Conservation (phyloP, 2,329 filamentous ascomycete species). For the Colletotrichum tofieldiae region DNA sequence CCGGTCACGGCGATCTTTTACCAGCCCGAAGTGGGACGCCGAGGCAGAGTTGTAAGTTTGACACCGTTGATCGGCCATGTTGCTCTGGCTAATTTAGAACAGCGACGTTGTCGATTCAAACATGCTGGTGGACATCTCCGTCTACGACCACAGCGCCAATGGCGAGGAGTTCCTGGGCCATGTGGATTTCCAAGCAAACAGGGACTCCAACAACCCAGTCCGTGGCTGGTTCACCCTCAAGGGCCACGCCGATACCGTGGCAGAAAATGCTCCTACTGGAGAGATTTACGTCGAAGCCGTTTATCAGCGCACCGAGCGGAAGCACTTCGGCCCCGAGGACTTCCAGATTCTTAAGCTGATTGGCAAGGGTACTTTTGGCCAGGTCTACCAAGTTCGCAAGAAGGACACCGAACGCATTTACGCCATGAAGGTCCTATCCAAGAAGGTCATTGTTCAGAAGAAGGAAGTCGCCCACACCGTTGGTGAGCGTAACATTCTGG, state of each 20-base stretch:
- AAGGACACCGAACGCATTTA: conserved; percentile 97
- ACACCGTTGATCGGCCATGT: conserved; percentile 44
- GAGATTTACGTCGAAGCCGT: conserved; percentile 90
- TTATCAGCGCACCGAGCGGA: conserved; percentile 91
- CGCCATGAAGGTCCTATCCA: conserved; percentile 98
- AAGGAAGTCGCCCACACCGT: conserved; percentile 99
- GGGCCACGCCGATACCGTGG: conserved; percentile 79
- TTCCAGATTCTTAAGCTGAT: conserved; percentile 97
- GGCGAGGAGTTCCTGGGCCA: conserved; percentile 95
- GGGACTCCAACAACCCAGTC: conserved; percentile 78
- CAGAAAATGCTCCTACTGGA: conserved; percentile 83
- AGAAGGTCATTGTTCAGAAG: conserved; percentile 99
- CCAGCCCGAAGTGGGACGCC: conserved; percentile 95
- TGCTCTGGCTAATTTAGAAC: conserved; percentile 27
- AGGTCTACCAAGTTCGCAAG: conserved; percentile 98
- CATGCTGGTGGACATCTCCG: conserved; percentile 91
- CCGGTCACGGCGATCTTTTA: conserved; percentile 74
- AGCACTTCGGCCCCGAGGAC: conserved; percentile 93
- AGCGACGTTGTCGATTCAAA: conserved; percentile 96
- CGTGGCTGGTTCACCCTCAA: conserved; percentile 90
- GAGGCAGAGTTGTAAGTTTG: conserved; percentile 91
- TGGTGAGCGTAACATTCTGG: conserved; percentile 96
- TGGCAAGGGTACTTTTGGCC: conserved; percentile 97
- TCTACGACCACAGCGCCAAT: conserved; percentile 86
- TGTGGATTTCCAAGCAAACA: conserved; percentile 82